Base-by-base conservation (phyloP, 495 filamentous ascomycete species). In the Podospora anserina region DNA sequence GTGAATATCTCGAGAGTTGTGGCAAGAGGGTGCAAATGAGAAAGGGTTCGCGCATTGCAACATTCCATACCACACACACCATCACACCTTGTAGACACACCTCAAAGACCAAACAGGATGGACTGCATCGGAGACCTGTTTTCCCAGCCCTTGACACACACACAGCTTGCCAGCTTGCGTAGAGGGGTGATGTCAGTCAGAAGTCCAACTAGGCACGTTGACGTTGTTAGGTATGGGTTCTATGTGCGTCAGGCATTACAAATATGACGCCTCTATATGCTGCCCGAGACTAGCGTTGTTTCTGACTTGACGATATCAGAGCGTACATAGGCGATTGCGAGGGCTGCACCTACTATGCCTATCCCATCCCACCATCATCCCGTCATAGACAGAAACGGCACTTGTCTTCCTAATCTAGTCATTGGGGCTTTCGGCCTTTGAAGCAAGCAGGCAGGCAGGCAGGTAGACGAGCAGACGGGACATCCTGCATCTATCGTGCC, bases 231-330 rank as follows among this genome's bases (percentile, higher is more conserved):
- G 59, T 6, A 57, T 66, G 39, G 27, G 26, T 28, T 30, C n/a
- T 27, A 53, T 44, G 63, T 71, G 66, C 66, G 69, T 73, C 69
- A 73, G 71, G 58, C 28, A 68, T 70, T 70, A 70, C 59, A 58
- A 70, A 70, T 68, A 66, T 63, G 27, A 32, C 26, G 59, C 49
- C 26, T 23, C 18, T 59, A 2, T 49, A 61, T 54, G n/a, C 23
- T 59, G 63, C 34, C 49, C 30, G 19, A 49, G n/a, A 4, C 55
- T 49, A 67, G 23, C 39, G 56, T 58, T 62, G 39, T 49, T 49
- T 49, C 39, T 49, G 7, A 49, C 39, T 49, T 49, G 39, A 49
- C 9, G 13, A 49, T 49, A 49, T 49, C 39, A 49, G 39, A 49
- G 39, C 39, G 39, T 49, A 49, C 39, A 49, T 49, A 49, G 39